Percentiles rank a stretch among this genome's conserved stretches.
Evolutionary conservation across 164 flowering plant genomes (phyloP).

Genomic region (Sextonia rubra): DNA sequence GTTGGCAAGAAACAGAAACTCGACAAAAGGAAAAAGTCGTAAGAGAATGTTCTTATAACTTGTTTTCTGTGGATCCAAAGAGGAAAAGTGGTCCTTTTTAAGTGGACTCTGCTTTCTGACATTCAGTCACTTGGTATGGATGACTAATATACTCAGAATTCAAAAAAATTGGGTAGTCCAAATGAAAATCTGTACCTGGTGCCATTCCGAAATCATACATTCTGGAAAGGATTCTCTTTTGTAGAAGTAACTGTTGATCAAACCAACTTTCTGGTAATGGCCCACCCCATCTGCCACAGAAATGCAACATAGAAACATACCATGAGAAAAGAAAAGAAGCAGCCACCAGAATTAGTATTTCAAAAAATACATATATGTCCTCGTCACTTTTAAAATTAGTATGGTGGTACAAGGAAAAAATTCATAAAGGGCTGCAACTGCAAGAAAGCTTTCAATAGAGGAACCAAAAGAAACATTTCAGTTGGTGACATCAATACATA

Average conservation of each 20-base stretch:
- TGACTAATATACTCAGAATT: too few relatives aligned
- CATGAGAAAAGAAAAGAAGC: not conserved
- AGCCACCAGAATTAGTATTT: not conserved
- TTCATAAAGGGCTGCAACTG: too few relatives aligned
- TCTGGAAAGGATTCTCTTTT: slow-evolving; percentile 67
- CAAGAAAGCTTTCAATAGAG: too few relatives aligned
- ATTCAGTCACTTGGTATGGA: too few relatives aligned
- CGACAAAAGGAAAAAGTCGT: too few relatives aligned
- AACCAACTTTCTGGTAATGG: slow-evolving; percentile 78
- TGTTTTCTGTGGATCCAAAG: too few relatives aligned
- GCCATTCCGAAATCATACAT: slow-evolving; percentile 80
- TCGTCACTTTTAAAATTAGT: not conserved
- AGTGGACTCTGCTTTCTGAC: too few relatives aligned
- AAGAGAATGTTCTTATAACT: too few relatives aligned
- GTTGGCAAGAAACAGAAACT: too few relatives aligned
- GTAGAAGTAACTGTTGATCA: slow-evolving; percentile 56
- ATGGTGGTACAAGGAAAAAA: not conserved
- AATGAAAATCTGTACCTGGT: slow-evolving; percentile 47
- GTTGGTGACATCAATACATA: too few relatives aligned
- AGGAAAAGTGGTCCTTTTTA: too few relatives aligned
- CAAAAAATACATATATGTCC: not conserved
- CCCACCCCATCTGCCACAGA: slow-evolving; percentile 69
- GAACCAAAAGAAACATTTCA: too few relatives aligned
- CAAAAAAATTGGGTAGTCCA: not conserved
- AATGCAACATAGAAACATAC: not conserved